These are phyloP conservation scores for Chamaenerion angustifolium DNA, from an alignment of 345 rosid genomes.

Conservation along the genomic window DNA sequence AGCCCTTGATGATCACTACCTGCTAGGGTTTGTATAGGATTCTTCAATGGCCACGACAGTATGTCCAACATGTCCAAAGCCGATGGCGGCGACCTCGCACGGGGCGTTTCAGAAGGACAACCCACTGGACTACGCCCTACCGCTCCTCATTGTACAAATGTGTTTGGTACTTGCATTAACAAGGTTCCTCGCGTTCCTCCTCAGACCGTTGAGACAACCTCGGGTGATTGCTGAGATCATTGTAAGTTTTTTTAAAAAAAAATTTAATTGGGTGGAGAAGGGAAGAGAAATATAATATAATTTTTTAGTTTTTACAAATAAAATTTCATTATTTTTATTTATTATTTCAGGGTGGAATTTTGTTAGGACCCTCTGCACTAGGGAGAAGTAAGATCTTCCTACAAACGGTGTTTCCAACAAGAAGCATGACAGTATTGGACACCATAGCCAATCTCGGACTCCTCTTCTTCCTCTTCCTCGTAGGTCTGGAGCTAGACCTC, in stretches of 20 bases:
- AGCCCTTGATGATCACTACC: too few species aligned
- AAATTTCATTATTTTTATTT: neutral
- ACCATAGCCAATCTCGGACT: conserved; percentile 64
- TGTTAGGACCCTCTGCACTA: conserved; percentile 72
- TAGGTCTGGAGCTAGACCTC: conserved; percentile 63
- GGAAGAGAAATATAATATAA: too few species aligned
- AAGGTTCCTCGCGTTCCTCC: conserved; percentile 35
- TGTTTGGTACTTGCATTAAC: conserved; percentile 43
- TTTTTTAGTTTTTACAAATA: too few species aligned
- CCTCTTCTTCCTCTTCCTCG: conserved; percentile 58
- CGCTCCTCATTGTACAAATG: conserved; percentile 53
- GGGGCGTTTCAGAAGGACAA: conserved; percentile 56
- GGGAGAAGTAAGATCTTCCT: conserved; percentile 42
- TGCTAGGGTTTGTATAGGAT: too few species aligned
- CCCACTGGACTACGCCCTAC: conserved; percentile 65
- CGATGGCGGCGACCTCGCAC: conserved; percentile 61
- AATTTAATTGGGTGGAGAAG: too few species aligned
- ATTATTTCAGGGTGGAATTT: conserved; percentile 54
- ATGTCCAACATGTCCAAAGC: conserved; percentile 25
- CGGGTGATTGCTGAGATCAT: conserved; percentile 69
- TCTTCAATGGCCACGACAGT: neutral
- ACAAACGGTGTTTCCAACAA: conserved; percentile 30
- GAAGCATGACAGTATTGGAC: conserved; percentile 54
- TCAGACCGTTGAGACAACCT: conserved; percentile 55
- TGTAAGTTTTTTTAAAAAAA: conserved; percentile 17